These are phyloP conservation scores for Scheffersomyces illinoinensis DNA, from an alignment of 1,139 yeast genomes.

Conservation along the genomic window DNA sequence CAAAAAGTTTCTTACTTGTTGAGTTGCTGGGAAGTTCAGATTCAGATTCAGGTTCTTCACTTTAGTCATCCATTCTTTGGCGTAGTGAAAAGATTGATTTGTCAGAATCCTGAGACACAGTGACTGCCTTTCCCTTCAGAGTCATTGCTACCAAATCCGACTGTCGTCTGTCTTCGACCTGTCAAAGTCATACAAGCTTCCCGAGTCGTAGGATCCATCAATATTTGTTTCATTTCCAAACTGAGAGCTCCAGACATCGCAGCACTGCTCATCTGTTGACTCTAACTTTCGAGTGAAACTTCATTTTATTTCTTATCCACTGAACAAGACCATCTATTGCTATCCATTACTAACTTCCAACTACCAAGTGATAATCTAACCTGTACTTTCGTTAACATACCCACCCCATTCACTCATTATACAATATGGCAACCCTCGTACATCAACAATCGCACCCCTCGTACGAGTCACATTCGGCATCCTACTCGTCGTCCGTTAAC, in stretches of 20 bases:
- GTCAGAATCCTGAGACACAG: background rate
- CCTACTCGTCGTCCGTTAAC: constrained; percentile 26
- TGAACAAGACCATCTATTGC: background rate
- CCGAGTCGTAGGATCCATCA: background rate
- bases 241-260: background rate
- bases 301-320: background rate
- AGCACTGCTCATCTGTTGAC: background rate
- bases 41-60: background rate
- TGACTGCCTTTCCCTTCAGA: background rate
- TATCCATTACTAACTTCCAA: background rate
- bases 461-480: constrained; percentile 19
- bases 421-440: constrained; percentile 24
- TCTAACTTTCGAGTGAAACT: background rate
- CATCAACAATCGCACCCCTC: constrained; percentile 20
- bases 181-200: background rate
- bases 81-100: background rate
- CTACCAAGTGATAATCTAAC: background rate
- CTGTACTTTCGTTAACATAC: background rate
- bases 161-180: background rate
- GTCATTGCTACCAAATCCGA: background rate
- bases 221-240: background rate
- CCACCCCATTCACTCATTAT: background rate
- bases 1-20: background rate
- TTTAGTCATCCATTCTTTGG: background rate
- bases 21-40: background rate